These are phyloP conservation scores for Aspergillus sp. DNA, from an alignment of 2,329 filamentous ascomycete genomes.

Conservation along the genomic window DNA sequence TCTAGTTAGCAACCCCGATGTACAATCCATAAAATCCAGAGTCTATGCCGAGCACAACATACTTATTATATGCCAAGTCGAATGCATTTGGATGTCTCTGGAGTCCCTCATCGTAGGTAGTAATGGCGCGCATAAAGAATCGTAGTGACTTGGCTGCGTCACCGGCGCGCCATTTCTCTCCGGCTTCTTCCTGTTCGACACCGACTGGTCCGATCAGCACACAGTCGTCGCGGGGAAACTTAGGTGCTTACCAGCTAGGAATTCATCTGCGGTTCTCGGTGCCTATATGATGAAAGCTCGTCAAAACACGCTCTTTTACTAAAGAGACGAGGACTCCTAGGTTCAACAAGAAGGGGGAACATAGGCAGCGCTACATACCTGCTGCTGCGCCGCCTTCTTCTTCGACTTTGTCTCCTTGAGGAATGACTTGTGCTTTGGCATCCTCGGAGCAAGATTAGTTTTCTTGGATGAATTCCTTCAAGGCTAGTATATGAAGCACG, in stretches of 20 bases:
- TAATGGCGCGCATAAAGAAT: constrained; percentile 65
- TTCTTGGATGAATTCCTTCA: background rate
- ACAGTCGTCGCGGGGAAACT: background rate
- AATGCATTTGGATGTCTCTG: constrained; percentile 64
- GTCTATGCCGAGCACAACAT: constrained; percentile 53
- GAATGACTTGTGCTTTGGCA: constrained; percentile 47
- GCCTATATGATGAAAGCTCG: constrained; percentile 39
- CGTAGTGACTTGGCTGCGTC: constrained; percentile 68
- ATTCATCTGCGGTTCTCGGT: constrained; percentile 69
- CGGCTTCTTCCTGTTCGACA: constrained; percentile 71
- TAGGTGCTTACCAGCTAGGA: constrained; percentile 58
- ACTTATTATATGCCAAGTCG: constrained; percentile 78
- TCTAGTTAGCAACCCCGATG: background rate
- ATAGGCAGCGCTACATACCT: constrained; percentile 32
- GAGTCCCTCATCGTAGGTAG: constrained; percentile 68
- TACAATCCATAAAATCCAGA: too few relatives aligned
- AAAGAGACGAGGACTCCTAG: background rate
- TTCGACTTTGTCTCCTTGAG: constrained; percentile 48
- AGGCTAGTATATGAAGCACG: background rate
- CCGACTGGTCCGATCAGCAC: constrained; percentile 51
- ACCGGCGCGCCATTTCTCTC: constrained; percentile 74
- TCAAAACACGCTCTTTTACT: background rate
- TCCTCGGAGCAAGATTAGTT: constrained; percentile 20
- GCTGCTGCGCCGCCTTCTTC: constrained; percentile 46
- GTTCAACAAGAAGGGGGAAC: too few relatives aligned